phyloP scores from a whole-genome alignment of 2,329 filamentous ascomycete species.

The Paecilomyces fulvus region DNA sequence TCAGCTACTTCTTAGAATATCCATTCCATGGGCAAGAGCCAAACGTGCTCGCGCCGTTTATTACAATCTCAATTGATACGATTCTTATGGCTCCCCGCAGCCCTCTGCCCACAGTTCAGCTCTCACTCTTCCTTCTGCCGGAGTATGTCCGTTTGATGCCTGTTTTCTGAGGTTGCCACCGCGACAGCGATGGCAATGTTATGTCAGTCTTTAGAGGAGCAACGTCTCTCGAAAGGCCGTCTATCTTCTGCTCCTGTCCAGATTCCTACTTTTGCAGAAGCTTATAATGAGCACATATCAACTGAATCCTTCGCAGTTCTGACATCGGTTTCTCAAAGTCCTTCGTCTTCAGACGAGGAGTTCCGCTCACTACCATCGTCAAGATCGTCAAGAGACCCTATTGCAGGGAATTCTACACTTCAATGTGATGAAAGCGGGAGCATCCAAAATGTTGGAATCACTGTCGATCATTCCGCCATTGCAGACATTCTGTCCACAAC shows the following conservation, averaged over 20 bases:
- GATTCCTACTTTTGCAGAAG: conserved; percentile 6
- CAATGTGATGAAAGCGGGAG: neutral
- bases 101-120: neutral
- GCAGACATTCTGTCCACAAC: neutral
- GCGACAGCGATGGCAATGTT: conserved; percentile 15
- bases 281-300: neutral
- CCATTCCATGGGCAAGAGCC: neutral
- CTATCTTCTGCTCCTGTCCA: conserved; percentile 6
- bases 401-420: neutral
- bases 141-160: conserved; percentile 2
- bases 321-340: neutral
- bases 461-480: neutral
- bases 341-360: neutral
- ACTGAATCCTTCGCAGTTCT: neutral
- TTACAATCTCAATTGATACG: neutral
- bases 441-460: conserved; percentile 1
- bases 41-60: neutral
- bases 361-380: neutral
- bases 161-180: conserved; percentile 2
- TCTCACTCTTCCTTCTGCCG: conserved; percentile 5
- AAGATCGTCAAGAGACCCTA: neutral
- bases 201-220: conserved; percentile 19
- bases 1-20: neutral
- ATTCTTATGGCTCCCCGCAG: neutral
- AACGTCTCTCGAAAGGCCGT: conserved; percentile 8